Conservation (phyloP, 2,329 filamentous ascomycete species). For the Coniochaeta sp. region DNA sequence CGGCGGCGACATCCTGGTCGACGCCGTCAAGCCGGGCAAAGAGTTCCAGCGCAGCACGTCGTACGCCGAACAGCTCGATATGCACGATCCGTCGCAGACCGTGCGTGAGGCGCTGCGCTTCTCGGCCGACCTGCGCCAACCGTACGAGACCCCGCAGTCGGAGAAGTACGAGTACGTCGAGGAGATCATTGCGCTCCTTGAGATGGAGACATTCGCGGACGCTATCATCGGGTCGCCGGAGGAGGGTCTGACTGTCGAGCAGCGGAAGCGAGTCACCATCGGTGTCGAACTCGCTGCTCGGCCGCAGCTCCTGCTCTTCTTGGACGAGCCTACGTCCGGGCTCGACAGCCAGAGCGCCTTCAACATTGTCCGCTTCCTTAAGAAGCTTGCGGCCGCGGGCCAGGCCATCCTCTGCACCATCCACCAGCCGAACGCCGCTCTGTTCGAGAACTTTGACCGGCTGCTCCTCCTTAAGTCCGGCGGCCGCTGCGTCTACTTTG, state of each 20-base stretch:
- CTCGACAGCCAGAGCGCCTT: conserved; percentile 66
- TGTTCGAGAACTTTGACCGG: conserved; percentile 85
- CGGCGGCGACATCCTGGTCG: conserved; percentile 47
- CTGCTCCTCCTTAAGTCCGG: conserved; percentile 71
- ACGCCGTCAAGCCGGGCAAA: conserved; percentile 46
- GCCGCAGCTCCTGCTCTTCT: conserved; percentile 66
- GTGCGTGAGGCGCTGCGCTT: conserved; percentile 58
- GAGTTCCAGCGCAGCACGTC: conserved; percentile 55
- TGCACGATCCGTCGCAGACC: conserved; percentile 55
- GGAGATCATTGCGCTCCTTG: conserved; percentile 46
- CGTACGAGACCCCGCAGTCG: conserved; percentile 40
- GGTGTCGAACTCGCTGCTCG: conserved; percentile 84
- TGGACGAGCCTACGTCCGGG: conserved; percentile 73
- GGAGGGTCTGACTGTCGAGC: conserved; percentile 62
- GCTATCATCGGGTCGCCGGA: conserved; percentile 52
- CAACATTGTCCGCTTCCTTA: conserved; percentile 72
- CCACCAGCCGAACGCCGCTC: conserved; percentile 77
- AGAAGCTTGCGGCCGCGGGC: conserved; percentile 68
- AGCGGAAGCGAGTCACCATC: conserved; percentile 75
- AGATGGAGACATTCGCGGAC: conserved; percentile 52
- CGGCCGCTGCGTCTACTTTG: conserved; percentile 79
- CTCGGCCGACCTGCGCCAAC: conserved; percentile 53
- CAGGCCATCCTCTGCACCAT: conserved; percentile 89
- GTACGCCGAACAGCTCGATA: conserved; percentile 55
- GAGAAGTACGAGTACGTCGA: conserved; percentile 55